These are phyloP conservation scores for Erodium texanum DNA, from an alignment of 441 rosid species.

Conservation along the genomic window DNA sequence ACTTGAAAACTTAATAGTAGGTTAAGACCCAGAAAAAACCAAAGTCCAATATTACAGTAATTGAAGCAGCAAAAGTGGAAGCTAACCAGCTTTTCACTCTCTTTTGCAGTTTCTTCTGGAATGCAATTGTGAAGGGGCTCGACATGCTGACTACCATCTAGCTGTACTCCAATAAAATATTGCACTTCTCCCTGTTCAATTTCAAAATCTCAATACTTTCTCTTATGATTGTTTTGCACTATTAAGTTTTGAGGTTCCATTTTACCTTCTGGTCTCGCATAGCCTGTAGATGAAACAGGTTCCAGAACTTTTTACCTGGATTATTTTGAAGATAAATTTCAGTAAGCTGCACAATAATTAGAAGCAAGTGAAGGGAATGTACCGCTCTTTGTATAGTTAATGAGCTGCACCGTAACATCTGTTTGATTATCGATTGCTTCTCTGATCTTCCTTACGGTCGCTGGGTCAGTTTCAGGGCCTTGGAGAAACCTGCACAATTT, in stretches of 20 bases:
- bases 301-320: conserved; percentile 96
- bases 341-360: background rate
- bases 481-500: conserved; percentile 61
- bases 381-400: conserved; percentile 94
- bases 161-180: conserved; percentile 93
- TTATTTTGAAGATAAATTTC: background rate
- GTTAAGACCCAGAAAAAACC: background rate
- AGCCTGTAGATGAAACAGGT: conserved; percentile 94
- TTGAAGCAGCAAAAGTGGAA: background rate
- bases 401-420: conserved; percentile 91
- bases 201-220: background rate
- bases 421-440: conserved; percentile 82
- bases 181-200: conserved; percentile 90
- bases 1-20: too few relatives aligned
- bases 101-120: conserved; percentile 54
- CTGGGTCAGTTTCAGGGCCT: conserved; percentile 96
- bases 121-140: conserved; percentile 70
- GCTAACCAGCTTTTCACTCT: conserved; percentile 63
- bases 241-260: background rate
- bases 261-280: conserved; percentile 99
- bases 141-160: conserved; percentile 89
- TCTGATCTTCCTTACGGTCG: conserved; percentile 83
- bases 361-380: conserved; percentile 13
- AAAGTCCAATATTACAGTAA: background rate
- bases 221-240: background rate